Evolutionary conservation across 306 rosid species (phyloP).

Genomic region (Rubus idaeus): DNA sequence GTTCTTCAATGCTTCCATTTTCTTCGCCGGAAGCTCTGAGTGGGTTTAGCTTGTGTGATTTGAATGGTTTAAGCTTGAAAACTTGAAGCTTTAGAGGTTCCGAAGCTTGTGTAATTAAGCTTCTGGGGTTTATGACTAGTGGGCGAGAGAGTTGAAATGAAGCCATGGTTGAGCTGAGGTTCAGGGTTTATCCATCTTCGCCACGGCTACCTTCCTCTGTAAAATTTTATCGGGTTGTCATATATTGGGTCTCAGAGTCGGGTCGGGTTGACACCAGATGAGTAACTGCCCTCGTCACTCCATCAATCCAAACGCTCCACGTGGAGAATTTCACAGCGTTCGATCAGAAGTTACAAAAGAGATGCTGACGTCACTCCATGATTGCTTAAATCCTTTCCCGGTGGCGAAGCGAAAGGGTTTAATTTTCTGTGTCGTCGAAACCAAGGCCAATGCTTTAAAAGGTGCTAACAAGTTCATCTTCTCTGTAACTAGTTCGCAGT

Average conservation of each 20-base stretch:
- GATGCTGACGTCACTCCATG: background rate
- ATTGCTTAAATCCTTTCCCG: background rate
- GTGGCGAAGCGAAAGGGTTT: background rate
- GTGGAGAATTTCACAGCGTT: background rate
- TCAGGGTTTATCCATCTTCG: conserved; percentile 50
- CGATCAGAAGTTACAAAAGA: background rate
- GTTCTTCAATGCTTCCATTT: conserved; percentile 43
- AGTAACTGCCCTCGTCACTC: background rate
- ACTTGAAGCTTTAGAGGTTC: conserved; percentile 8
- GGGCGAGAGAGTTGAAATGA: conserved; percentile 38
- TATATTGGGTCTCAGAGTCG: background rate
- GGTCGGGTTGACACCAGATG: background rate
- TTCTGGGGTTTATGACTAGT: conserved; percentile 18
- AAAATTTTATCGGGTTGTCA: conserved; percentile 27
- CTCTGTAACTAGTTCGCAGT: background rate
- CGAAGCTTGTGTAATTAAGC: background rate
- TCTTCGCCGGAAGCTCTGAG: conserved; percentile 45
- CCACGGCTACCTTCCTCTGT: background rate
- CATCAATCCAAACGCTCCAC: background rate
- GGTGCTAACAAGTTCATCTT: background rate
- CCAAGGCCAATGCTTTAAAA: background rate
- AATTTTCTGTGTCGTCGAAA: conserved; percentile 7
- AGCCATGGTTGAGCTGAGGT: conserved; percentile 47
- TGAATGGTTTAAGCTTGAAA: conserved; percentile 13
- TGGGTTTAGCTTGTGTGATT: conserved; percentile 16